Conservation (phyloP, 371 early-diverging fungal species). For the Sanchytrium tribonematis region DNA sequence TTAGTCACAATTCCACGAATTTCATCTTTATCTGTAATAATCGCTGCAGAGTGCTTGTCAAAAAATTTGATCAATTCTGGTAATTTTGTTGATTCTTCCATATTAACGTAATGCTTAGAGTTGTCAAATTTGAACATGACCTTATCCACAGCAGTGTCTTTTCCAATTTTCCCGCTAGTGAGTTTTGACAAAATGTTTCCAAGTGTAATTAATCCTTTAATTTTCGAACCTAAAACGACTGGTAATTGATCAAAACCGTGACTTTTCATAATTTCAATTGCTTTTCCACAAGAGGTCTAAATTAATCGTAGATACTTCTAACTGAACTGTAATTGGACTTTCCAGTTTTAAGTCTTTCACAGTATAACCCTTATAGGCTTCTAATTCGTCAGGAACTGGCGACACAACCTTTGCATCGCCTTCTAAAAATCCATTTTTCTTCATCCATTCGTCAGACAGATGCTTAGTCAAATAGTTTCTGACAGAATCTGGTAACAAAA, state of each 20-base stretch:
- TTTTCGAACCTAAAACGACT: conserved; percentile 31
- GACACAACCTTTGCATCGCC: conserved; percentile 7
- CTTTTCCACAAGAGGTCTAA: conserved; percentile 38
- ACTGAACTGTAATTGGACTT: conserved; percentile 43
- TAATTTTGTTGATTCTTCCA: conserved; percentile 50
- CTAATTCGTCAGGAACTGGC: conserved; percentile 27
- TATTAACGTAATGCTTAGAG: conserved; percentile 36
- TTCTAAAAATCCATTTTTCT: conserved; percentile 33
- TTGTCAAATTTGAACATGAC: conserved; percentile 57
- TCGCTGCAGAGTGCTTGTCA: conserved; percentile 54
- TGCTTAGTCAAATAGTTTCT: conserved; percentile 93
- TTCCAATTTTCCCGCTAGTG: conserved; percentile 31
- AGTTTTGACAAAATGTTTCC: conserved; percentile 59
- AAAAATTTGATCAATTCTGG: conserved; percentile 56
- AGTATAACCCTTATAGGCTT: conserved; percentile 22
- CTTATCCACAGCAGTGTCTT: conserved; percentile 32
- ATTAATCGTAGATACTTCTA: conserved; percentile 14
- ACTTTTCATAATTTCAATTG: conserved; percentile 51
- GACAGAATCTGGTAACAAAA: conserved; percentile 77
- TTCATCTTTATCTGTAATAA: conserved; percentile 47
- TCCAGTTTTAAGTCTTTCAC: conserved; percentile 45
- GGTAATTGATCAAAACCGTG: conserved; percentile 82
- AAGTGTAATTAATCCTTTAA: conserved; percentile 58
- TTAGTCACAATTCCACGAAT: conserved; percentile 54
- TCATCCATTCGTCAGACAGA: conserved; percentile 79